Conservation (phyloP, 768 basidiomycete genomes). For the Tulasnella sp. region DNA sequence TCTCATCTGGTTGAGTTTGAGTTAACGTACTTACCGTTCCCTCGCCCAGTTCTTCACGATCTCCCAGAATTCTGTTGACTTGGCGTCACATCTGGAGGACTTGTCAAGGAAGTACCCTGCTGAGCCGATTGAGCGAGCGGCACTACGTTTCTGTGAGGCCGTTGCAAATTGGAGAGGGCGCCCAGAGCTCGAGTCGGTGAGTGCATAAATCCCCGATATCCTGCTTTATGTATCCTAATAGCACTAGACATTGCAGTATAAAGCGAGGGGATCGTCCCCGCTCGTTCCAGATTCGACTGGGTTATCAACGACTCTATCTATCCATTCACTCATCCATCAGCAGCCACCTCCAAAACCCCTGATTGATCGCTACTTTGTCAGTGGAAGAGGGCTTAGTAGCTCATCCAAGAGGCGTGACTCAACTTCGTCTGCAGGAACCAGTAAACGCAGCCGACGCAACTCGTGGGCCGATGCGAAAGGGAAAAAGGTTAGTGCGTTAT, state of each 20-base stretch:
- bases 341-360: constrained; percentile 7
- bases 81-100: constrained; percentile 67
- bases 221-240: too few species aligned
- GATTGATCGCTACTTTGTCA: constrained; percentile 13
- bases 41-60: constrained; percentile 60
- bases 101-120: constrained; percentile 62
- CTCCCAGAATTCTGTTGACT: constrained; percentile 53
- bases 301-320: constrained; percentile 6
- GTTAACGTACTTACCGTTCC: neutral
- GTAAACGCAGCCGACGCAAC: constrained; percentile 4
- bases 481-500: constrained; percentile 1
- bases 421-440: constrained; percentile 1
- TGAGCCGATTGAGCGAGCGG: constrained; percentile 66
- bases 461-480: constrained; percentile 6
- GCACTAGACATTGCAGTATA: constrained; percentile 8
- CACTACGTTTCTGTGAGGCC: constrained; percentile 68
- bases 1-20: neutral
- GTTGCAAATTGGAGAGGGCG: constrained; percentile 72
- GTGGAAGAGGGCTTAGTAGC: too few species aligned
- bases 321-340: constrained; percentile 13
- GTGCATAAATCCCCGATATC: constrained; percentile 10
- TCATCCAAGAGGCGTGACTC: constrained; percentile 1
- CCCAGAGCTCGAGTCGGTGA: constrained; percentile 44
- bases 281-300: neutral
- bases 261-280: neutral